Percentiles rank a stretch among this genome's conserved stretches.
These are phyloP conservation scores for Rhodocollybia butyracea DNA, from an alignment of 768 basidiomycete genomes.

Conservation along the genomic window DNA sequence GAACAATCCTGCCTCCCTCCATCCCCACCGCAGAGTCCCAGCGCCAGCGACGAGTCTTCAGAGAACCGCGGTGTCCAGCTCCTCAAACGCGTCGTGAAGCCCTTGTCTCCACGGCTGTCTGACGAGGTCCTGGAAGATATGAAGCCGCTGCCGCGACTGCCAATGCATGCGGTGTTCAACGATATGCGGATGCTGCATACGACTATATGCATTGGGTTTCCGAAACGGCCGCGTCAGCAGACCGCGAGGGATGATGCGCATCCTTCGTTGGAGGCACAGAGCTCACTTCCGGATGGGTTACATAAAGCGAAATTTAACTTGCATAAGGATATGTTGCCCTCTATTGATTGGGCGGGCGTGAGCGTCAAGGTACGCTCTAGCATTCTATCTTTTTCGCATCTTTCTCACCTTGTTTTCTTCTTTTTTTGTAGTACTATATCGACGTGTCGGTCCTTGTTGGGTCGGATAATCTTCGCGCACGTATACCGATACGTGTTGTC, in stretches of 20 bases:
- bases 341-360: constrained; percentile 64
- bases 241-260: constrained; percentile 34
- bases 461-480: constrained; percentile 58
- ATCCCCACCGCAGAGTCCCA: constrained; percentile 47
- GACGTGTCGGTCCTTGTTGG: constrained; percentile 67
- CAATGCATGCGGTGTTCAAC: constrained; percentile 32
- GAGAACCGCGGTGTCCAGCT: constrained; percentile 22
- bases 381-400: not conserved
- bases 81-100: constrained; percentile 32
- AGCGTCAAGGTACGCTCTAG: constrained; percentile 55
- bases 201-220: constrained; percentile 63
- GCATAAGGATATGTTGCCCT: constrained; percentile 57
- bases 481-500: constrained; percentile 57
- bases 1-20: constrained; percentile 38
- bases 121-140: constrained; percentile 25
- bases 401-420: constrained; percentile 3
- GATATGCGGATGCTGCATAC: constrained; percentile 46
- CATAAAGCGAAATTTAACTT: constrained; percentile 57
- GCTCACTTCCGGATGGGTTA: constrained; percentile 63
- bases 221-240: constrained; percentile 58
- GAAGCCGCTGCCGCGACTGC: constrained; percentile 41
- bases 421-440: constrained; percentile 59
- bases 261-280: constrained; percentile 42
- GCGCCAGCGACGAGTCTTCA: constrained; percentile 39
- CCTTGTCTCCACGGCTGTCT: constrained; percentile 21